Evolutionary conservation across 208 protist genomes (phyloP), one percentile per base, ranked within the genome.

Genomic region (Leishmania lainsoni): DNA sequence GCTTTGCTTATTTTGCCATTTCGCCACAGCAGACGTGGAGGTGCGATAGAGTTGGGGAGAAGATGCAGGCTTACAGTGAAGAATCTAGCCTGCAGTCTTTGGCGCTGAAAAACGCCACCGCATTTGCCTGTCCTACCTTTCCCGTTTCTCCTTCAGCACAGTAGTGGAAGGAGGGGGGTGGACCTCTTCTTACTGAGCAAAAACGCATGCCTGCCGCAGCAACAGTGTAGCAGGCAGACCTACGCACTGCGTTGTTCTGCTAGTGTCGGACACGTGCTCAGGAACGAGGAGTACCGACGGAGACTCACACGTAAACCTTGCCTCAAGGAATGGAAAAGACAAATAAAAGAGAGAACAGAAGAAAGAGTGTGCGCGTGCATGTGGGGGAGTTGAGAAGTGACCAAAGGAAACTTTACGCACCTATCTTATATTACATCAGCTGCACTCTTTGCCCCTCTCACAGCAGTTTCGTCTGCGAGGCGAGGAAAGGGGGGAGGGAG

Each of bases 401-500:
- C 16, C 29, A 75, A 26, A 75, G 45, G 3, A 22, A n/a, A 29
- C 12, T 22, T 39, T 20, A 29, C 71, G 12, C 71, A 39, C 51
- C 14, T 59, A 39, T 75, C 26, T 22, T 75, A 75, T 26, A 61
- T 75, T 75, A 75, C 71, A 75, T 75, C 71, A 59, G 71, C 51
- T 59, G 71, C 51, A 9, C 49, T 39, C 32, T 72, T 48, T n/a
- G 1, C 22, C 20, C 42, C 42, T 12, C n/a, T 32, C 68, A 52
- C 35, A 39, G 42, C 68, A 72, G 68, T 72, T 29, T 16, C 42
- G 68, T n/a, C 68, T 49, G 42, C 35, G 42, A 72, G 35, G 42
- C 45, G 49, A 61, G 49, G 20, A 52, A 26, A 59, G n/a, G 29
- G 10, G 71, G 51, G 32, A 59, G 70, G n/a, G 48, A 49, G 45